Conservation (phyloP, 345 rosid species). For the Salix udensis region DNA sequence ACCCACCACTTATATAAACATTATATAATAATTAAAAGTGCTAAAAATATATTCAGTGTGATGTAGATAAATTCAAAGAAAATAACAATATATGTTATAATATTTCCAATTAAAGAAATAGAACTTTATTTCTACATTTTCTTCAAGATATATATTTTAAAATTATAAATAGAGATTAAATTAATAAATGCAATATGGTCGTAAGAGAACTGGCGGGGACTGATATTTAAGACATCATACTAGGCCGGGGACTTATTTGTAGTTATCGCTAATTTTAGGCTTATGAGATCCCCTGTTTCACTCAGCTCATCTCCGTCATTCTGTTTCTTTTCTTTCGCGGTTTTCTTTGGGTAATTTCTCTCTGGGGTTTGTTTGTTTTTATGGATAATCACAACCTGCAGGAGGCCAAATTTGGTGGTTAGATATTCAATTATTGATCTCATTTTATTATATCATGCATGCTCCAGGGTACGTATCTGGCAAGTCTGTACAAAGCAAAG, state of each 20-base stretch:
- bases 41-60: no score
- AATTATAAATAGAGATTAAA: background rate
- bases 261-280: background rate
- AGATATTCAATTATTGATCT: background rate
- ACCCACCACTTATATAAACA: no score
- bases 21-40: no score
- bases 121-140: no score
- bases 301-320: background rate
- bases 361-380: background rate
- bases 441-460: background rate
- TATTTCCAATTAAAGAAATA: no score
- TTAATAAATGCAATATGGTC: background rate
- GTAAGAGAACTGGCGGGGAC: background rate
- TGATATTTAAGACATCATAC: background rate
- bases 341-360: no score
- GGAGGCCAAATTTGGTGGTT: background rate
- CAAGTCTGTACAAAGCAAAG: background rate
- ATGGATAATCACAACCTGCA: background rate
- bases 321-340: background rate
- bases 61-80: no score
- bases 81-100: no score
- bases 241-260: background rate
- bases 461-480: background rate
- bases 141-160: no score
- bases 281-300: background rate